Evolutionary conservation across 805 yeast species (phyloP), one percentile per base, ranked within the genome.

Genomic region (Teunomyces lycoperdinae): DNA sequence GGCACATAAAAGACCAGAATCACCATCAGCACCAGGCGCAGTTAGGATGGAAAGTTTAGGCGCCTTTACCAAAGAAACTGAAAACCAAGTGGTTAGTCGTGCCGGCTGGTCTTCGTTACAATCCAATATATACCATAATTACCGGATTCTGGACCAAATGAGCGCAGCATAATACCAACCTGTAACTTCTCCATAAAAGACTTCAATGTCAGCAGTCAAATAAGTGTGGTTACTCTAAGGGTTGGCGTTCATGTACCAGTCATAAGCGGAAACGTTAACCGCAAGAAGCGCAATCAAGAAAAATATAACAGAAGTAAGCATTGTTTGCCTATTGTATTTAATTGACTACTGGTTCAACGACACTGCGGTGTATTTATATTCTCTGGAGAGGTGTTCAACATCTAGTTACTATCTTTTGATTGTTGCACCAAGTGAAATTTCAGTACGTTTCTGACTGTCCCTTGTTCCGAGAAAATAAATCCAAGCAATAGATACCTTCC

Each of bases 21-120:
- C 44, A n/a, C 43, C 45, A 20, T 46, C 52, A 11, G 52, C 52
- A 14, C 52, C 52, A 17, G 9, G 10, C 10, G 11, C 52, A 49
- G 17, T 49, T 43, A 10, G 47, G 43, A 20, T 43, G 42, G 20
- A 27, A 9, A 13, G 45, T 17, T 1, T 16, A 14, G 7, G 46
- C 36, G 13, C 39, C 33, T n/a, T 38, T 13, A 9, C 49, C 47
- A 43, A 46, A 46, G 6, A 35, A 49, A 49, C 49, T 49, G 46
- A 45, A 49, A 10, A 38, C 40, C 9, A 49, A 28, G 11, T 42
- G 51, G 36, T 32, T 27, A 11, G 24, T 9, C 8, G n/a, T 16
- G 7, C 33, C 20, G 2, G 16, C 20, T 13, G 27, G n/a, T 24
- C 42, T 32, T 13, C 42, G 44, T 29, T 46, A 45, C 13, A 42